Conservation (phyloP, 2,329 filamentous ascomycete genomes). For the Orbilia brochopaga region DNA sequence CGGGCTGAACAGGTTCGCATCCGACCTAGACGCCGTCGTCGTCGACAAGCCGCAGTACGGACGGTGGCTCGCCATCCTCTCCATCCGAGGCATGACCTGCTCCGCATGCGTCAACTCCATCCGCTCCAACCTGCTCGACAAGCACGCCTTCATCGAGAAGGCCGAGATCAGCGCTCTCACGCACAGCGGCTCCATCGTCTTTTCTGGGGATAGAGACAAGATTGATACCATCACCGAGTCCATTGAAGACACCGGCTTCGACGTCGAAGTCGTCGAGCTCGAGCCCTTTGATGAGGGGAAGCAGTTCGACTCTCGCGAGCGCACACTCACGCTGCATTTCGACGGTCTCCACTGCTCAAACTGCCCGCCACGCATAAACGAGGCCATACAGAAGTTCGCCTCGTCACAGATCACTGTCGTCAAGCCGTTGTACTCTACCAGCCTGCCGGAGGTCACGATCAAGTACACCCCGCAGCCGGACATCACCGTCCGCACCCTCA, state of each 20-base stretch:
- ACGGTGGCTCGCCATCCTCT: slow-evolving; percentile 64
- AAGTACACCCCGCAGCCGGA: slow-evolving; percentile 72
- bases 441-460: slow-evolving; percentile 72
- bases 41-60: slow-evolving; percentile 57
- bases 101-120: slow-evolving; percentile 71
- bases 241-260: slow-evolving; percentile 63
- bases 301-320: slow-evolving; percentile 37
- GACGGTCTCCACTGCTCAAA: slow-evolving; percentile 53
- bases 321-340: slow-evolving; percentile 29
- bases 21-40: slow-evolving; percentile 54
- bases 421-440: slow-evolving; percentile 64
- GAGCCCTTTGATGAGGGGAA: slow-evolving; percentile 64
- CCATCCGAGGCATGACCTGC: slow-evolving; percentile 76
- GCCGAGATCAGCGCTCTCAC: slow-evolving; percentile 70
- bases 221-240: slow-evolving; percentile 61
- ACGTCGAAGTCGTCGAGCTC: slow-evolving; percentile 64
- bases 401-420: slow-evolving; percentile 63
- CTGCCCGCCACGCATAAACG: slow-evolving; percentile 63
- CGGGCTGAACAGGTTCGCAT: slow-evolving; percentile 29
- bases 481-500: slow-evolving; percentile 77
- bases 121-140: slow-evolving; percentile 64
- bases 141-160: slow-evolving; percentile 66
- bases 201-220: slow-evolving; percentile 61
- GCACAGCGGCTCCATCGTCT: slow-evolving; percentile 70
- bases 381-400: slow-evolving; percentile 64